Base-by-base conservation (phyloP, 2,329 filamentous ascomycete species). In the Reticulascus tulasneorum region DNA sequence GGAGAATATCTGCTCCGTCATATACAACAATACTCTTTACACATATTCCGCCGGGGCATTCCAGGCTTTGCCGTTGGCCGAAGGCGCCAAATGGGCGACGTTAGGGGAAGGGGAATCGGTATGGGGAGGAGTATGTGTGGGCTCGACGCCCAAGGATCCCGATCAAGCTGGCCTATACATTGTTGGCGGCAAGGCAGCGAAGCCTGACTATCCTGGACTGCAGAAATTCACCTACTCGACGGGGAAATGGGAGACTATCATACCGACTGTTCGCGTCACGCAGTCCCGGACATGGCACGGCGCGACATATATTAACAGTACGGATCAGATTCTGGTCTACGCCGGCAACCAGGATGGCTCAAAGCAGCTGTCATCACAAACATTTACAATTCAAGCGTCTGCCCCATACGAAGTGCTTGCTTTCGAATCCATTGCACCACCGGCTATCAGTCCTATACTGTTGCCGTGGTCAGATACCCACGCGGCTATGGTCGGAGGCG, bases 11-110 rank as follows among this genome's bases (percentile, higher is more conserved):
- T 97, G 91, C 64, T 88, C 89, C 39, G 78, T 84, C 53, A 75
- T 96, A 44, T 72, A 86, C 66, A 72, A 89, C 55, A 82, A 89
- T 59, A 88, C 81, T 10, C 77, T 97, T 35, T 97, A 94, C 66
- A 81, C 85, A 29, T 94, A 87, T 59, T 86, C 87, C 6, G 64
- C 79, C 8, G 64, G 77, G 29, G 85, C 79, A 19, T 90, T 97
- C 51, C 77, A 89, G 56, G 84, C 84, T 8, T 63, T 97, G 46
- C 62, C 71, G 10, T 64, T 97, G 45, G 63, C 75, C 45, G 62
- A 79, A 47, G 84, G 84, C 33, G 84, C 79, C 31, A 63, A 77
- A 63, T 96, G 91, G 91, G 66, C 74, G 45, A 56, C 70, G 47
- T 59, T 93, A 47, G 53, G 71, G 1, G 73, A 73, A 56, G 87